Conservation (phyloP, 2,329 filamentous ascomycete species). For the Fusarium liriodendri region DNA sequence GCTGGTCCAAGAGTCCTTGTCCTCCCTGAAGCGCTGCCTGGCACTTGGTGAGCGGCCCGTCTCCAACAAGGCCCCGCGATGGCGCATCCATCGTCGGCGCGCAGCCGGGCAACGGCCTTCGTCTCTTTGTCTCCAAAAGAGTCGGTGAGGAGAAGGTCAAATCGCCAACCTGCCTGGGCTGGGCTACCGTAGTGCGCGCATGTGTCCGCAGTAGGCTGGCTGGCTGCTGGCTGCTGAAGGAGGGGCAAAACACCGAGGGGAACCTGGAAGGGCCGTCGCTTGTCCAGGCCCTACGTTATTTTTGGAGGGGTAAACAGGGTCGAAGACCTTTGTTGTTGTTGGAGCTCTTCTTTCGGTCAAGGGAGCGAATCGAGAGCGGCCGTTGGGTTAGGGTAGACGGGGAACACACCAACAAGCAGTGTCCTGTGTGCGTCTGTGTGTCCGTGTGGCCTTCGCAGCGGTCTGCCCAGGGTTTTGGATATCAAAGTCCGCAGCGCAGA, state of each 20-base stretch:
- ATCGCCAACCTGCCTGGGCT: slow-evolving; percentile 23
- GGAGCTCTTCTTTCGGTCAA: slow-evolving; percentile 27
- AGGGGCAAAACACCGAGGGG: slow-evolving; percentile 34
- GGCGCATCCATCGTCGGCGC: slow-evolving; percentile 26
- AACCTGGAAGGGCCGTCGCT: slow-evolving; percentile 29
- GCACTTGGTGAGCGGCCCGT: slow-evolving; percentile 27
- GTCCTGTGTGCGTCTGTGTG: neutral
- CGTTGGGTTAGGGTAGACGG: slow-evolving; percentile 35
- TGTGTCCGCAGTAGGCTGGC: slow-evolving; percentile 28
- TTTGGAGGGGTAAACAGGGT: slow-evolving; percentile 39
- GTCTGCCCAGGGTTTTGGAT: slow-evolving; percentile 18
- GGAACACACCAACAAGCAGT: slow-evolving; percentile 18
- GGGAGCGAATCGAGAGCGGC: slow-evolving; percentile 33
- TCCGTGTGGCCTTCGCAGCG: slow-evolving; percentile 7
- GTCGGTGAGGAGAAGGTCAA: slow-evolving; percentile 39
- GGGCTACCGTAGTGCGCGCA: slow-evolving; percentile 27
- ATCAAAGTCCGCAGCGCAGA: slow-evolving; percentile 23
- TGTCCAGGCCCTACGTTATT: slow-evolving; percentile 33
- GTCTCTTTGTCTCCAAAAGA: slow-evolving; percentile 34
- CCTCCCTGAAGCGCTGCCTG: slow-evolving; percentile 1
- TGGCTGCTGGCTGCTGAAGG: slow-evolving; percentile 6
- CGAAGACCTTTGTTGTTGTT: slow-evolving; percentile 24
- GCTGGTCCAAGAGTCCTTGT: slow-evolving; percentile 7
- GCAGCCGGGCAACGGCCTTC: slow-evolving; percentile 39
- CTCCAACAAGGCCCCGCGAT: slow-evolving; percentile 34